A percentile compares a stretch with the other conserved stretches of the same genome.
phyloP scores from a whole-genome alignment of 371 early-diverging fungal genomes.

The Mucor irregularis region DNA sequence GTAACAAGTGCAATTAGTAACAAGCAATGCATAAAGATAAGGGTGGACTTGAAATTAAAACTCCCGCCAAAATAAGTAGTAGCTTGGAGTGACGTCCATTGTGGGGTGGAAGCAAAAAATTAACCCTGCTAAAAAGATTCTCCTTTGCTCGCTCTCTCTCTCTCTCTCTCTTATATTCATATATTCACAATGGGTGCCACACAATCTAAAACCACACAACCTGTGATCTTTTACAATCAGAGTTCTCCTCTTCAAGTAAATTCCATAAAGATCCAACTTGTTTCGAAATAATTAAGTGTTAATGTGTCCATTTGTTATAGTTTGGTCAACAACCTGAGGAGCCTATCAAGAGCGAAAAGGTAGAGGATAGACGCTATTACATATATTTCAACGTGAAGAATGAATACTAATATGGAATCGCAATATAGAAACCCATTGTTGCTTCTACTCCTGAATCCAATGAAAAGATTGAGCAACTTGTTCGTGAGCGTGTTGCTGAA shows the following conservation, averaged over 20 bases:
- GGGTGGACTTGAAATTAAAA: neutral
- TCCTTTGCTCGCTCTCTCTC: neutral
- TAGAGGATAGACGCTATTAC: too few relatives aligned
- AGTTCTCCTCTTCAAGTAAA: constrained; percentile 46
- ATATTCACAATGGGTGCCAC: constrained; percentile 39
- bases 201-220: constrained; percentile 46
- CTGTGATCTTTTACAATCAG: constrained; percentile 51
- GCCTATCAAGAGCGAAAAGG: constrained; percentile 2
- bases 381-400: too few relatives aligned
- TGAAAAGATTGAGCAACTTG: constrained; percentile 45
- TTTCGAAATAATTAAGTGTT: neutral
- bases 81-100: neutral
- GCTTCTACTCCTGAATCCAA: constrained; percentile 19
- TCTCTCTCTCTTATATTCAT: neutral
- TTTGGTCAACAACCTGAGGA: constrained; percentile 6
- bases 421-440: too few relatives aligned
- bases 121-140: neutral
- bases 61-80: neutral
- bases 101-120: neutral
- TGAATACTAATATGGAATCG: too few relatives aligned
- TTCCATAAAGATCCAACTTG: too few relatives aligned
- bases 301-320: neutral
- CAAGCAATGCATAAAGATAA: neutral
- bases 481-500: constrained; percentile 46
- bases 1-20: too few relatives aligned